Percentiles rank a stretch among this genome's conserved stretches.
These are phyloP conservation scores for Nepenthes gracilis DNA, from an alignment of 148 eudicot species.

Conservation along the genomic window DNA sequence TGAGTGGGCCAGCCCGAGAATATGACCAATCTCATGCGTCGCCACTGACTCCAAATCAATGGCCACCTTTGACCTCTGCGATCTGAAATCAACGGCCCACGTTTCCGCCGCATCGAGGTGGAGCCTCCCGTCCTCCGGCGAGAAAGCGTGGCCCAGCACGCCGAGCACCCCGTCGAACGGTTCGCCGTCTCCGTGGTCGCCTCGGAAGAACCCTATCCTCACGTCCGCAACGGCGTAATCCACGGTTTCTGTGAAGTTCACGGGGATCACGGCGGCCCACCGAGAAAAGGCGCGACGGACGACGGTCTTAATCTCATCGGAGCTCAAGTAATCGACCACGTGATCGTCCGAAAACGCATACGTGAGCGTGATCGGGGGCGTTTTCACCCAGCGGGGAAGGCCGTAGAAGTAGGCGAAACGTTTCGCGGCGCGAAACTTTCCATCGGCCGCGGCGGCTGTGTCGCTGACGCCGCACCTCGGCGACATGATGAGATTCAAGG, in stretches of 20 bases:
- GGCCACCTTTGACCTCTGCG: constrained; percentile 38
- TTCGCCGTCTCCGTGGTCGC: constrained; percentile 87
- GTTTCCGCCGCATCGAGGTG: constrained; percentile 71
- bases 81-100: constrained; percentile 57
- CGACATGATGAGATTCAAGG: too few species aligned
- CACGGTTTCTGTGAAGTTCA: constrained; percentile 27
- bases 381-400: too few species aligned
- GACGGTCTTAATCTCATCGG: constrained; percentile 12
- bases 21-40: constrained; percentile 74
- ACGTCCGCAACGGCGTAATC: constrained; percentile 47
- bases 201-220: constrained; percentile 51
- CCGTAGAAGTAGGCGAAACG: too few species aligned
- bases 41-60: constrained; percentile 82
- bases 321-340: too few species aligned
- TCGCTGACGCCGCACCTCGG: too few species aligned
- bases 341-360: too few species aligned
- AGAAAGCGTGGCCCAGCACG: constrained; percentile 71
- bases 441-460: too few species aligned
- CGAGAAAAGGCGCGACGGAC: constrained; percentile 40
- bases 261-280: constrained; percentile 67
- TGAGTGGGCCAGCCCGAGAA: constrained; percentile 66
- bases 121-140: constrained; percentile 72
- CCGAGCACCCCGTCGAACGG: constrained; percentile 80
- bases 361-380: too few species aligned
- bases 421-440: too few species aligned